Conservation (phyloP, 2,329 filamentous ascomycete species). For the Colletotrichum sublineola region DNA sequence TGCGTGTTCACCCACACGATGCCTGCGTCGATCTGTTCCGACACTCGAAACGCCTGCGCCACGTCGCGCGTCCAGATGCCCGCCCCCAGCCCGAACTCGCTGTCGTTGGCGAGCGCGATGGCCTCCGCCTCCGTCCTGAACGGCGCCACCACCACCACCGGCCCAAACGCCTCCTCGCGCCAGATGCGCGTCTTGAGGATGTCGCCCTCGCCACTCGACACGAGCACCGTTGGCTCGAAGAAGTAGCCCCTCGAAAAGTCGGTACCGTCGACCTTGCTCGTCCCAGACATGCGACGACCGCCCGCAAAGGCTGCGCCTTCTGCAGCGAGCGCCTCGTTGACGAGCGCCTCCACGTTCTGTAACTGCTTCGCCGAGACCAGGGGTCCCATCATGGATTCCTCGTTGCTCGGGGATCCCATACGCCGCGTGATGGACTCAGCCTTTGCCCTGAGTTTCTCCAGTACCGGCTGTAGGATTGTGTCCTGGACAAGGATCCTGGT, state of each 20-base stretch:
- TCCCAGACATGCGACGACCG: conserved; percentile 62
- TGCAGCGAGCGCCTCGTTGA: conserved; percentile 71
- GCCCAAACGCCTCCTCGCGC: conserved; percentile 86
- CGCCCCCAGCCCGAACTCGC: conserved; percentile 81
- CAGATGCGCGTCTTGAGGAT: conserved; percentile 80
- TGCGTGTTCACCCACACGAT: conserved; percentile 72
- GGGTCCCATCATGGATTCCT: conserved; percentile 73
- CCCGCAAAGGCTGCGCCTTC: conserved; percentile 57
- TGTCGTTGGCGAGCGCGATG: conserved; percentile 78
- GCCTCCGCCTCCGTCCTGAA: conserved; percentile 82
- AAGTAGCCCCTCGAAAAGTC: conserved; percentile 76
- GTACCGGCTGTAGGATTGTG: conserved; percentile 73
- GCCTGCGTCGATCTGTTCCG: conserved; percentile 77
- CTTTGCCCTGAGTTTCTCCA: conserved; percentile 74
- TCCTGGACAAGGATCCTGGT: conserved; percentile 83
- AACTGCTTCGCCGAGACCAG: conserved; percentile 74
- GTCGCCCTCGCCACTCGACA: conserved; percentile 64
- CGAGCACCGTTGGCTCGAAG: conserved; percentile 83
- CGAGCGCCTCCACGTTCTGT: conserved; percentile 75
- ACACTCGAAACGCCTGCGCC: conserved; percentile 79
- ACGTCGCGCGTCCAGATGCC: conserved; percentile 83
- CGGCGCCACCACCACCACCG: conserved; percentile 80
- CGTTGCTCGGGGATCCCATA: conserved; percentile 70
- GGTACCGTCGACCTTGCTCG: conserved; percentile 62
- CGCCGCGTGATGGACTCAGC: conserved; percentile 66